A percentile compares a stretch with the other conserved stretches of the same genome.
Evolutionary conservation across 495 filamentous ascomycete genomes (phyloP).

Genomic region (Daldinia grandis): DNA sequence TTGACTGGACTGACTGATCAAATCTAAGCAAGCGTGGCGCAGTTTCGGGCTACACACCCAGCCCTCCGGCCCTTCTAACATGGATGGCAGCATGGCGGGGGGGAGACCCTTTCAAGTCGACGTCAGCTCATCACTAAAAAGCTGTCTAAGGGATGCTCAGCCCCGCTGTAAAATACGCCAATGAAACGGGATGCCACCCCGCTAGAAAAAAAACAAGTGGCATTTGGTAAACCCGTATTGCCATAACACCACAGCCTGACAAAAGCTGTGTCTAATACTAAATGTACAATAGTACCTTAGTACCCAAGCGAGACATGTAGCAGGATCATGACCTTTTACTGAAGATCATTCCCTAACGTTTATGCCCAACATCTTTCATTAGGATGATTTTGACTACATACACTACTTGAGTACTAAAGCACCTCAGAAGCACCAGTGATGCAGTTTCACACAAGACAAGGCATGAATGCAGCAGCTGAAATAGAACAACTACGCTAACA

Average conservation of each 20-base stretch:
- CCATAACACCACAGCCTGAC: neutral
- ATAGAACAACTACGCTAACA: slow-evolving; percentile 8
- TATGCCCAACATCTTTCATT: slow-evolving; percentile 2
- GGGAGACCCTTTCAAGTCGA: slow-evolving; percentile 17
- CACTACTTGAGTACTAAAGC: neutral
- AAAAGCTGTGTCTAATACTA: neutral
- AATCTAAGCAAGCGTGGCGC: slow-evolving; percentile 38
- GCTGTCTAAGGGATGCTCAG: slow-evolving; percentile 32
- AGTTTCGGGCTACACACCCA: slow-evolving; percentile 29
- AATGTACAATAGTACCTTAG: neutral
- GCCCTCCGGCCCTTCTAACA: slow-evolving; percentile 25
- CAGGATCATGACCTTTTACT: slow-evolving; percentile 1
- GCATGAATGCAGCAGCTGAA: slow-evolving; percentile 10
- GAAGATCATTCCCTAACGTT: neutral
- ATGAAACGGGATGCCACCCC: slow-evolving; percentile 24
- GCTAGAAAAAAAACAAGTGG: slow-evolving; percentile 9
- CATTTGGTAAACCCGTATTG: slow-evolving; percentile 27
- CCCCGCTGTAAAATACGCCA: slow-evolving; percentile 24
- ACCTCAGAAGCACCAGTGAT: neutral
- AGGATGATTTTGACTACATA: neutral
- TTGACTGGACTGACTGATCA: slow-evolving; percentile 8
- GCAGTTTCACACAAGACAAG: neutral
- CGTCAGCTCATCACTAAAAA: slow-evolving; percentile 32
- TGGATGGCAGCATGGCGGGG: neutral
- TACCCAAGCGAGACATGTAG: slow-evolving; percentile 6